phyloP scores from a whole-genome alignment of 2,329 filamentous ascomycete species.

The Colletotrichum sp. region DNA sequence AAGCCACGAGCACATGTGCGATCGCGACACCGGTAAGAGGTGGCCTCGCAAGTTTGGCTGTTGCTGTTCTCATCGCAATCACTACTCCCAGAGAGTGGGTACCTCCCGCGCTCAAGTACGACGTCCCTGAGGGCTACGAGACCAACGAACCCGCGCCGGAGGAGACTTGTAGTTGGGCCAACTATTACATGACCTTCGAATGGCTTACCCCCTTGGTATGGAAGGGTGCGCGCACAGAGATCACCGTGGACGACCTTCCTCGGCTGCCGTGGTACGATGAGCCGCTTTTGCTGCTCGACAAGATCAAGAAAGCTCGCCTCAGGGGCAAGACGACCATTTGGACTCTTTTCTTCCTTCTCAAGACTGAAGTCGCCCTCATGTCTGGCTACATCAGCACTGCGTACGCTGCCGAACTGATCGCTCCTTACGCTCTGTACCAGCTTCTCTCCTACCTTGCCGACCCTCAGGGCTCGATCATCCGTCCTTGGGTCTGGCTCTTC shows the following conservation, averaged over 20 bases:
- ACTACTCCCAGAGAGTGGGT: constrained; percentile 56
- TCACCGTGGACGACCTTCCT: constrained; percentile 54
- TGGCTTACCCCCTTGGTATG: constrained; percentile 56
- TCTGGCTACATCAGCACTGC: constrained; percentile 40
- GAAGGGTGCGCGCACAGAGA: constrained; percentile 47
- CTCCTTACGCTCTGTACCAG: constrained; percentile 59
- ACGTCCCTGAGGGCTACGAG: constrained; percentile 40
- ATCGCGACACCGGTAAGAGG: constrained; percentile 31
- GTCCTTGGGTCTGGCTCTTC: constrained; percentile 58
- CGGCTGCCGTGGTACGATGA: constrained; percentile 61
- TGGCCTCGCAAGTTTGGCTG: constrained; percentile 39
- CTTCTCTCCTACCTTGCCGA: constrained; percentile 56
- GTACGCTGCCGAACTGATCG: constrained; percentile 52
- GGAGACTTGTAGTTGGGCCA: constrained; percentile 59
- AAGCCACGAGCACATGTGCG: constrained; percentile 36
- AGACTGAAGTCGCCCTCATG: constrained; percentile 50
- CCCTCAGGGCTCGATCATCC: constrained; percentile 47
- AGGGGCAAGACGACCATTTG: constrained; percentile 48
- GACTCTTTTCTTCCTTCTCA: constrained; percentile 50
- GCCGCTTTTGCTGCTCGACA: constrained; percentile 50
- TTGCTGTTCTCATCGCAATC: constrained; percentile 44
- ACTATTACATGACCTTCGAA: constrained; percentile 55
- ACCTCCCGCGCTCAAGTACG: constrained; percentile 44
- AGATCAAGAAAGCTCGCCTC: constrained; percentile 46
- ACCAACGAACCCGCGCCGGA: constrained; percentile 49